phyloP scores from a whole-genome alignment of 1,284 basidiomycete genomes.

The Sparassis latifolia region DNA sequence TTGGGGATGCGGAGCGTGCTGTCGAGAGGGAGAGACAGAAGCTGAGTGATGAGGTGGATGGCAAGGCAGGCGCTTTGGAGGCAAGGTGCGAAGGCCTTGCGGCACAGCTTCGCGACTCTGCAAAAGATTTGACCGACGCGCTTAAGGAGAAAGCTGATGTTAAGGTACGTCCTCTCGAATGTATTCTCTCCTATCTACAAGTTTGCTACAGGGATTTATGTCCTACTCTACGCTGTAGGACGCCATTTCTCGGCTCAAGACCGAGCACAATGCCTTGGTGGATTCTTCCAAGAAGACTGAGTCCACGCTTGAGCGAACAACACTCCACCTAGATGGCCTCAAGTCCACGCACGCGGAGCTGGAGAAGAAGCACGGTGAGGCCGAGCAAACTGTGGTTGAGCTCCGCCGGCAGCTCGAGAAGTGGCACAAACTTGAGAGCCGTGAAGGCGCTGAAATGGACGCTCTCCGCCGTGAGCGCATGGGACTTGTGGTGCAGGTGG shows the following conservation, averaged over 20 bases:
- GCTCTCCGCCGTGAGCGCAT: conserved; percentile 45
- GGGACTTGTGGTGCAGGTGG: conserved; percentile 49
- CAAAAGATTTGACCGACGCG: conserved; percentile 36
- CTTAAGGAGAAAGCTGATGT: conserved; percentile 32
- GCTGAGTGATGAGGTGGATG: conserved; percentile 24
- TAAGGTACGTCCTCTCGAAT: conserved; percentile 19
- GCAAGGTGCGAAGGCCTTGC: conserved; percentile 23
- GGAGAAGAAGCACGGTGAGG: conserved; percentile 47
- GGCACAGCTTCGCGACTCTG: conserved; percentile 28
- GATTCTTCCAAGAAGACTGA: conserved; percentile 38
- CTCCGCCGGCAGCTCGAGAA: conserved; percentile 58
- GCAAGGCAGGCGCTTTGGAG: conserved; percentile 32
- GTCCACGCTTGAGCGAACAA: conserved; percentile 49
- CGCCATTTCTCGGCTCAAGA: conserved; percentile 26
- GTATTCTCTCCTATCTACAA: background rate
- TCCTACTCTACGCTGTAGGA: conserved; percentile 15
- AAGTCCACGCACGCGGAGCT: conserved; percentile 47
- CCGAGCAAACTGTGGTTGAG: conserved; percentile 46
- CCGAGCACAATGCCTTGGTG: conserved; percentile 36
- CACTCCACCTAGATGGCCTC: conserved; percentile 50
- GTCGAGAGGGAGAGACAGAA: conserved; percentile 30
- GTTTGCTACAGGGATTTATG: background rate
- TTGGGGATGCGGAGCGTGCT: conserved; percentile 40
- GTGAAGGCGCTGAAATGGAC: conserved; percentile 53
- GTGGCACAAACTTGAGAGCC: conserved; percentile 61